Conservation (phyloP, 345 rosid genomes). For the Eucalyptus cloeziana region DNA sequence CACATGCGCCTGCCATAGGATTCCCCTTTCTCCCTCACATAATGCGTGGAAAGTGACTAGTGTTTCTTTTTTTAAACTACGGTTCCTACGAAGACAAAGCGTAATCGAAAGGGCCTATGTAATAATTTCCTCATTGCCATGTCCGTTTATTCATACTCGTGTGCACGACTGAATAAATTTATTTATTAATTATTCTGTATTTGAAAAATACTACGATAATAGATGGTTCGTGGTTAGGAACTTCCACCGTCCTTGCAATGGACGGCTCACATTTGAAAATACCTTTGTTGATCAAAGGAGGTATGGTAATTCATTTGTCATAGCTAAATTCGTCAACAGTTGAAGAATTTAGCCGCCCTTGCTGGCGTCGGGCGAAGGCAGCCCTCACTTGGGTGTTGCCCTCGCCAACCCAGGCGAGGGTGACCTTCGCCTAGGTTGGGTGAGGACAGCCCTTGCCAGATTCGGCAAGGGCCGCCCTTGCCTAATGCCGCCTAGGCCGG, state of each 20-base stretch:
- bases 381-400: no score
- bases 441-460: fast-evolving
- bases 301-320: background rate
- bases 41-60: no score
- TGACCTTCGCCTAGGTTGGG: fast-evolving
- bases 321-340: background rate
- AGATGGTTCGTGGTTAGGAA: background rate
- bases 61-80: no score
- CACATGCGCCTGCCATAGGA: no score
- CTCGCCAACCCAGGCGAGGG: fast-evolving
- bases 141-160: background rate
- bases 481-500: fast-evolving
- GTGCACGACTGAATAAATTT: background rate
- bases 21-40: no score
- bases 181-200: no score
- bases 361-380: fast-evolving
- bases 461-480: no score
- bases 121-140: background rate
- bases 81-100: background rate
- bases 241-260: background rate
- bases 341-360: no score
- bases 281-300: background rate
- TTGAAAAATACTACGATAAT: background rate
- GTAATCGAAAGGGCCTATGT: background rate
- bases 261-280: no score